Conservation (phyloP, 441 rosid genomes). For the Manihot esculenta region DNA sequence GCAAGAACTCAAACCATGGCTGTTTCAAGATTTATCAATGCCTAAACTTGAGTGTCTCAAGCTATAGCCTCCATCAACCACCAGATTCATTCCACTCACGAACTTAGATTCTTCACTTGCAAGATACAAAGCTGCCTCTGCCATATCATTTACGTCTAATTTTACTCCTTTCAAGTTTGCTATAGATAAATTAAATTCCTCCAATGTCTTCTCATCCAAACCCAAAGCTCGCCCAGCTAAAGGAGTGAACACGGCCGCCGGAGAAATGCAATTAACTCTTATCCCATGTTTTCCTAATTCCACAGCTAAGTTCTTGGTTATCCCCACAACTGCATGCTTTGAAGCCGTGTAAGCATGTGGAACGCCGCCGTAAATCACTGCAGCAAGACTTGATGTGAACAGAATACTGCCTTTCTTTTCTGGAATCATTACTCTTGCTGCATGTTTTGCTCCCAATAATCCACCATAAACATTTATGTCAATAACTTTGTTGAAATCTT, state of each 20-base stretch:
- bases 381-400: slow-evolving; percentile 26
- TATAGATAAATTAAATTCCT: not conserved
- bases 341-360: slow-evolving; percentile 15
- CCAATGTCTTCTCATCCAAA: not conserved
- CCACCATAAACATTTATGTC: slow-evolving; percentile 25
- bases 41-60: no score
- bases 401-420: slow-evolving; percentile 33
- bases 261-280: slow-evolving; percentile 8
- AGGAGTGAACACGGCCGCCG: not conserved
- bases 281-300: slow-evolving; percentile 11
- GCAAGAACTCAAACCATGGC: no score
- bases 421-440: slow-evolving; percentile 33
- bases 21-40: no score
- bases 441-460: slow-evolving; percentile 30
- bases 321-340: slow-evolving; percentile 3
- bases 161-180: not conserved
- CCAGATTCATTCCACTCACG: slow-evolving; percentile 9
- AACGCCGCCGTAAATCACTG: not conserved
- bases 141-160: not conserved
- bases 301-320: not conserved
- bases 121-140: slow-evolving; percentile 10
- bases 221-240: not conserved
- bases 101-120: slow-evolving; percentile 11
- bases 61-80: slow-evolving; percentile 1
- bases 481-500: slow-evolving; percentile 19